These are phyloP conservation scores for Eucommia ulmoides DNA, from an alignment of 257 asterid genomes.

Conservation along the genomic window DNA sequence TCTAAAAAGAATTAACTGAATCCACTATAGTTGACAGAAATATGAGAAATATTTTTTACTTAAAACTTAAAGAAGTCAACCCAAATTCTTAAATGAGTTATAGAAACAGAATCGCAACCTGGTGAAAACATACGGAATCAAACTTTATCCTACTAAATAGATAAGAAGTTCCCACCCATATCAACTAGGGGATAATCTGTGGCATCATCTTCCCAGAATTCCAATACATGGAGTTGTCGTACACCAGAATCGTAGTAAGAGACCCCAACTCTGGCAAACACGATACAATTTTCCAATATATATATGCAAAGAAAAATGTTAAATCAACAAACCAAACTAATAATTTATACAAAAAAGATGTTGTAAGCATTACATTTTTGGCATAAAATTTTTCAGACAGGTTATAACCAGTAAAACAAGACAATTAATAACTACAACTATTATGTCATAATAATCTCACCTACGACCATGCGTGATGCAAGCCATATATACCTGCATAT, in stretches of 20 bases:
- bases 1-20: not conserved
- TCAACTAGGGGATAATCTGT: constrained; percentile 66
- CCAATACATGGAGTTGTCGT: constrained; percentile 74
- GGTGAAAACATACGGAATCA: not conserved
- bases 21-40: too few species aligned
- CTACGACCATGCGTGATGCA: constrained; percentile 77
- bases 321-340: not conserved
- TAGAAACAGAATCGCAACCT: too few species aligned
- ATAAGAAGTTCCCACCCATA: constrained; percentile 46
- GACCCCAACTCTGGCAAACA: constrained; percentile 64
- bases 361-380: too few species aligned
- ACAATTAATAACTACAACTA: not conserved
- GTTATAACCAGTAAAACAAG: not conserved
- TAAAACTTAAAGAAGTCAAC: too few species aligned
- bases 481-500: constrained; percentile 83
- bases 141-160: not conserved
- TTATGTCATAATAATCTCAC: constrained; percentile 24
- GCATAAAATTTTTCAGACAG: too few species aligned
- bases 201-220: constrained; percentile 78
- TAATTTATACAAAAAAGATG: too few species aligned
- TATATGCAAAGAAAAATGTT: not conserved
- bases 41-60: too few species aligned
- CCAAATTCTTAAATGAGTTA: too few species aligned
- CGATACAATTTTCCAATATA: not conserved
- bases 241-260: constrained; percentile 69